Base-by-base conservation (phyloP, 768 basidiomycete species). In the Podaxis sp. region DNA sequence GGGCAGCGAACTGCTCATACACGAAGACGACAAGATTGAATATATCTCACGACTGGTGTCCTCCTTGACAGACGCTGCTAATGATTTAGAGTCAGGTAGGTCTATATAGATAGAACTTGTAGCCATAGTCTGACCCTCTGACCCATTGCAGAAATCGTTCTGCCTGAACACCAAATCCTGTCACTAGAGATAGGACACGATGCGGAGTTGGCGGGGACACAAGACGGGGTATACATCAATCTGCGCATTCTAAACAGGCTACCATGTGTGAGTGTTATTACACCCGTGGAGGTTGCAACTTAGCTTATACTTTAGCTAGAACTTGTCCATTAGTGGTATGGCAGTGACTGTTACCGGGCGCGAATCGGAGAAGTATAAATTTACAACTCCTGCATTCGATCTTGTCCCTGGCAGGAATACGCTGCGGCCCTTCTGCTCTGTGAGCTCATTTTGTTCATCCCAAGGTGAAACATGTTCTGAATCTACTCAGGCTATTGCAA, bases 81-180 rank as follows among this genome's bases (percentile, higher is more conserved):
- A 77, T 18, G 68, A 71, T n/a, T 75, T 89, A 37, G 83, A 85
- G 61, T 73, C 78, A 67, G 84, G 88, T 89, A 60, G 63, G 73
- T 63, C 61, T 16, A 13, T 10, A 38, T 48, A 16, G 21, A 54
- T 47, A 6, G 21, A 14, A 28, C 25, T 42, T n/a, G 4, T 18
- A n/a, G 44, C 36, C 13, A 18, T 60, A 18, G 61, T 23, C 59
- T 46, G 36, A 59, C 48, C 32, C 46, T 23, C 59, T 46, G 36
- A 59, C 48, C 32, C 46, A 16, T 27, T 55, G 28, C 63, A 65
- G 94, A 95, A 65, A 69, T 90, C 28, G 69, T 81, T 11, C 82
- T 87, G 63, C 76, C 83, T 7, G 87, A 89, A 61, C 90, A 95
- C 72, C 85, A 91, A 7, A 82, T 80, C 2, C 69, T 94, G 32